A percentile compares a stretch with the other conserved stretches of the same genome.
phyloP scores from a whole-genome alignment of 2,329 filamentous ascomycete species.

The Zasmidium cellare region DNA sequence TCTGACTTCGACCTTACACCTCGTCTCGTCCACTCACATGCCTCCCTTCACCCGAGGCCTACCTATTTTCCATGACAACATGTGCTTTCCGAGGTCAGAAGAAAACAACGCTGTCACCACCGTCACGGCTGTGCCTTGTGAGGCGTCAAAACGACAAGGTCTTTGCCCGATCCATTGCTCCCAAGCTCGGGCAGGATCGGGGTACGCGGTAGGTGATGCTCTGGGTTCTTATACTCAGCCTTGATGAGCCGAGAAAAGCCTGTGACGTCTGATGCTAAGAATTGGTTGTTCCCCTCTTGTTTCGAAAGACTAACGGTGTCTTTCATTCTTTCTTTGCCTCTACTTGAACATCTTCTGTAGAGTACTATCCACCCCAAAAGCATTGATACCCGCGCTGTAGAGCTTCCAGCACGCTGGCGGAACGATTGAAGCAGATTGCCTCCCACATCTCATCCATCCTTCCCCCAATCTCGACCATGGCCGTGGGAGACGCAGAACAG shows the following conservation, averaged over 20 bases:
- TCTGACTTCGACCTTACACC: slow-evolving; percentile 16
- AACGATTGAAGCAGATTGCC: slow-evolving; percentile 35
- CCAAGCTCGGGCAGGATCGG: slow-evolving; percentile 21
- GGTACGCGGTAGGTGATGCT: neutral
- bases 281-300: slow-evolving; percentile 19
- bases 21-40: slow-evolving; percentile 15
- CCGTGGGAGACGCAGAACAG: slow-evolving; percentile 63
- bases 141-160: neutral
- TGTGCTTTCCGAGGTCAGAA: neutral
- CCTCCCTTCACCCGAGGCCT: slow-evolving; percentile 27
- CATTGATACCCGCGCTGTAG: slow-evolving; percentile 1
- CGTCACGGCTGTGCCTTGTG: neutral
- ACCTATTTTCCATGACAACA: neutral
- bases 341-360: neutral
- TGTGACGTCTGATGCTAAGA: slow-evolving; percentile 21
- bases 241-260: neutral
- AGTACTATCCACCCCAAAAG: neutral
- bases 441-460: slow-evolving; percentile 26
- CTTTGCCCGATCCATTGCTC: neutral
- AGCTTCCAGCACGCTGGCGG: slow-evolving; percentile 33
- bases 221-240: neutral
- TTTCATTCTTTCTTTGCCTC: slow-evolving; percentile 8
- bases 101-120: neutral
- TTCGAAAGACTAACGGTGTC: slow-evolving; percentile 9
- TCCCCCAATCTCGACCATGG: slow-evolving; percentile 24